phyloP scores from a whole-genome alignment of 352 stramenopile genomes.

The Phytophthora tentaculata region DNA sequence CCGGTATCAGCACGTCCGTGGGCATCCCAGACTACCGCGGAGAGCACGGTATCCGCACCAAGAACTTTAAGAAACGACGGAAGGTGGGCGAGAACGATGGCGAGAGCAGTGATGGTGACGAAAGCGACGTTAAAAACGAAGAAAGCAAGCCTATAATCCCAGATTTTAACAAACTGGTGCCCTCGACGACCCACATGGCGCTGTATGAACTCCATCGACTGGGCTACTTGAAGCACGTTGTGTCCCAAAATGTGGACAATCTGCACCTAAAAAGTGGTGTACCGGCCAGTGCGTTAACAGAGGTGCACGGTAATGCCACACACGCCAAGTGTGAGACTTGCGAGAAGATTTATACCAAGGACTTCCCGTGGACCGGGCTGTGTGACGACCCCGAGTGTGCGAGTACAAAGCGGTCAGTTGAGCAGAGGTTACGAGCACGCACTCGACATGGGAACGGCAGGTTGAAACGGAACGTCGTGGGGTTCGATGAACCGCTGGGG shows the following conservation, averaged over 20 bases:
- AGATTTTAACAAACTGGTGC: conserved; percentile 73
- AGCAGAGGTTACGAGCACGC: conserved; percentile 65
- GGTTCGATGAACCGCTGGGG: conserved; percentile 80
- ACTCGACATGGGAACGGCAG: conserved; percentile 80
- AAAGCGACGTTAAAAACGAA: conserved; percentile 21
- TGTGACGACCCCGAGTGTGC: conserved; percentile 68
- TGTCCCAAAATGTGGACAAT: conserved; percentile 89
- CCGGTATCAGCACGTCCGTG: conserved; percentile 80
- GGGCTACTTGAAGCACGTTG: conserved; percentile 76
- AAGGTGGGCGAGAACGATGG: conserved; percentile 28
- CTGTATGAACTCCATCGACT: conserved; percentile 77
- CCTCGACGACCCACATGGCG: conserved; percentile 84
- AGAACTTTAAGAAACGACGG: conserved; percentile 47
- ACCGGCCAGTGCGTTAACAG: conserved; percentile 55
- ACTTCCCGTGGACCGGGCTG: conserved; percentile 75
- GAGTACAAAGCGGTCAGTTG: conserved; percentile 68
- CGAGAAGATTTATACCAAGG: conserved; percentile 79
- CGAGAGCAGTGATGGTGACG: conserved; percentile 16
- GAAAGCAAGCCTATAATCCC: conserved; percentile 38
- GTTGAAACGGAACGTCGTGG: conserved; percentile 79
- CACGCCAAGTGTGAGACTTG: conserved; percentile 87
- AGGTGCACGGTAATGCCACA: conserved; percentile 86
- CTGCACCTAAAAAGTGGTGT: conserved; percentile 85
- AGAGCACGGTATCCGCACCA: conserved; percentile 81
- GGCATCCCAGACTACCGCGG: conserved; percentile 84